Conservation (phyloP, 768 basidiomycete genomes). For the Russula vinacea region DNA sequence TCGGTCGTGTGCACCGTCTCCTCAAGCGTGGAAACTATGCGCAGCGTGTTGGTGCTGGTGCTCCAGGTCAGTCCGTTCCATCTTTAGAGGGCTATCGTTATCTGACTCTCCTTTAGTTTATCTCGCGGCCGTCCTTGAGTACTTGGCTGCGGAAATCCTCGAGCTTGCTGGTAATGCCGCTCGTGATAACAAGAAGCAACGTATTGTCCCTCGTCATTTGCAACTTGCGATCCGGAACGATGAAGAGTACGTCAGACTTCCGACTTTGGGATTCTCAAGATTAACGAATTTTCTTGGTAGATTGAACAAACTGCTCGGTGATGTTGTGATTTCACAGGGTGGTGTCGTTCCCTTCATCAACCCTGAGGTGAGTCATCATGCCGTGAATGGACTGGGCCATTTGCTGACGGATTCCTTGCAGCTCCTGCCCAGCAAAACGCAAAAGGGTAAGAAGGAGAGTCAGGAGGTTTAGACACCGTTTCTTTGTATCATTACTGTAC, state of each 20-base stretch:
- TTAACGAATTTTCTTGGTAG: conserved; percentile 37
- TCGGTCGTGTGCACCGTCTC: conserved; percentile 90
- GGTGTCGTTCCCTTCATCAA: conserved; percentile 85
- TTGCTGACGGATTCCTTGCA: conserved; percentile 19
- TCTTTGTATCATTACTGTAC: conserved; percentile 27
- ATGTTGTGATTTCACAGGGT: conserved; percentile 92
- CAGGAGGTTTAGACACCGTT: conserved; percentile 42
- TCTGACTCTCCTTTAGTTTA: conserved; percentile 51
- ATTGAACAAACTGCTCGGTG: conserved; percentile 65
- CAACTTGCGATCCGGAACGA: conserved; percentile 93
- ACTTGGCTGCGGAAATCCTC: conserved; percentile 90
- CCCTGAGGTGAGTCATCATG: conserved; percentile 34
- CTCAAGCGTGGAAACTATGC: conserved; percentile 85
- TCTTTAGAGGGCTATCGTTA: not conserved
- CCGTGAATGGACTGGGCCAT: not conserved
- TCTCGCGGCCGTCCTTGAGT: conserved; percentile 87
- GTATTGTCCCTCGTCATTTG: conserved; percentile 91
- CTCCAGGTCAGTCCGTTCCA: conserved; percentile 54
- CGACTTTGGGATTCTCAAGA: not conserved
- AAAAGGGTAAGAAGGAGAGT: conserved; percentile 51
- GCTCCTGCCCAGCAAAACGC: conserved; percentile 48
- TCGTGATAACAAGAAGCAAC: conserved; percentile 83
- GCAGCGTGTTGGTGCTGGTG: conserved; percentile 83
- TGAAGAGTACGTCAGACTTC: conserved; percentile 59
- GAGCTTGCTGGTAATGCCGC: conserved; percentile 88